A percentile compares a stretch with the other conserved stretches of the same genome.
These are phyloP conservation scores for Teratosphaeria pseudoeucalypti DNA, from an alignment of 2,329 filamentous ascomycete genomes.

Conservation along the genomic window DNA sequence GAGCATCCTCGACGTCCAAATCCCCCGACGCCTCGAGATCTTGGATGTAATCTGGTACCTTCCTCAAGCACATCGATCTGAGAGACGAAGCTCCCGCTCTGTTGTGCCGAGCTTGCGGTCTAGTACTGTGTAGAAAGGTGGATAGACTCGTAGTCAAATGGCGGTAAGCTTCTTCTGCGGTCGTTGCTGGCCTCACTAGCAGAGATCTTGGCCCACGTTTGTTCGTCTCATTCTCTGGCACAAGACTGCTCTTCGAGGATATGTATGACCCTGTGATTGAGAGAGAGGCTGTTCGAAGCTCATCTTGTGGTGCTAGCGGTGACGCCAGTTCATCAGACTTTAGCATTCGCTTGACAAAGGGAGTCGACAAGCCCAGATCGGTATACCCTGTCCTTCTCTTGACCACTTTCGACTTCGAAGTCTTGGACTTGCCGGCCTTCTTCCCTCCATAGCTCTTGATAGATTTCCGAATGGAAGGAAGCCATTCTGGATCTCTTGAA, in stretches of 20 bases:
- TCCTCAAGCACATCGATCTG: slow-evolving; percentile 28
- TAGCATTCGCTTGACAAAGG: slow-evolving; percentile 10
- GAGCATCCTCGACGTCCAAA: slow-evolving; percentile 18
- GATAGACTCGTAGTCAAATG: slow-evolving; percentile 4
- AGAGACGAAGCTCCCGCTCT: slow-evolving; percentile 29
- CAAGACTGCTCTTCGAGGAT: neutral
- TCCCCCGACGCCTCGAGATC: slow-evolving; percentile 19
- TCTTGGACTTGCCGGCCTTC: neutral
- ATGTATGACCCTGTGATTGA: neutral
- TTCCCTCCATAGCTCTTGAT: slow-evolving; percentile 3
- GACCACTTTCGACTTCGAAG: neutral
- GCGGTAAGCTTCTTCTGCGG: slow-evolving; percentile 7
- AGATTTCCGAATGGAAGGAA: slow-evolving; percentile 1
- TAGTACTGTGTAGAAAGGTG: slow-evolving; percentile 2
- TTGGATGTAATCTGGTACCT: slow-evolving; percentile 30
- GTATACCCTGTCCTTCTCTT: neutral
- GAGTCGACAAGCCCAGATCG: slow-evolving; percentile 8
- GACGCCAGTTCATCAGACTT: slow-evolving; percentile 1
- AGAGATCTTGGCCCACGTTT: neutral
- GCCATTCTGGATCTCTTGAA: slow-evolving; percentile 11
- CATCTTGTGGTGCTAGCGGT: neutral
- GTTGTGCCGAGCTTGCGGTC: slow-evolving; percentile 8
- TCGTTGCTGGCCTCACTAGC: slow-evolving; percentile 20
- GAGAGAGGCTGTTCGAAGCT: neutral
- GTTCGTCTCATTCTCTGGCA: slow-evolving; percentile 7